Evolutionary conservation across 179 eudicot genomes (phyloP).

Genomic region (Patellifolia procumbens): DNA sequence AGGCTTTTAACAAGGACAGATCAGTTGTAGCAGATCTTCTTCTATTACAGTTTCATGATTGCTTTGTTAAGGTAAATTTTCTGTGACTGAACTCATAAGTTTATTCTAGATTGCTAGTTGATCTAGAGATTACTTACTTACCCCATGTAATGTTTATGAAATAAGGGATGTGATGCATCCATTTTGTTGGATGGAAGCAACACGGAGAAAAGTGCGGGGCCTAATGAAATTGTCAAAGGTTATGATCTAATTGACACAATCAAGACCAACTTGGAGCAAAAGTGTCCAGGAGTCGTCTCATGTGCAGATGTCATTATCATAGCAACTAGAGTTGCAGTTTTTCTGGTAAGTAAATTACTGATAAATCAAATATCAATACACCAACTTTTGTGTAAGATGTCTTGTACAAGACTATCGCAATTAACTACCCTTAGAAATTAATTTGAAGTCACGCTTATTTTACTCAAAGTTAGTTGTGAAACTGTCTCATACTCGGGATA

Average conservation of each 20-base stretch:
- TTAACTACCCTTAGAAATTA: too few species aligned
- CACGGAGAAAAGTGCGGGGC: slow-evolving; percentile 45
- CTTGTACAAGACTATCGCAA: too few species aligned
- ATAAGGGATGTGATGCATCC: slow-evolving; percentile 48
- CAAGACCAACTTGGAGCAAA: slow-evolving; percentile 40
- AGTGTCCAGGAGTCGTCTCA: slow-evolving; percentile 58
- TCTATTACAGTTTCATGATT: slow-evolving; percentile 52
- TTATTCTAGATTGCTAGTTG: neutral
- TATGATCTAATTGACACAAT: slow-evolving; percentile 50
- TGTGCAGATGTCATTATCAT: slow-evolving; percentile 62
- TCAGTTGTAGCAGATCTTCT: slow-evolving; percentile 42
- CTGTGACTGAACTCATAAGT: neutral
- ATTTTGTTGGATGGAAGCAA: slow-evolving; percentile 45
- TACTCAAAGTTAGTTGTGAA: too few species aligned
- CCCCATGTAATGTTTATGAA: too few species aligned
- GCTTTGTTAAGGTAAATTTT: slow-evolving; percentile 40
- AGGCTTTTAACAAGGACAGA: slow-evolving; percentile 17
- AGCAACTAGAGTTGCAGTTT: slow-evolving; percentile 53
- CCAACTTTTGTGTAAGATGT: too few species aligned
- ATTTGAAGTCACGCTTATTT: too few species aligned
- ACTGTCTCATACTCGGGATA: too few species aligned
- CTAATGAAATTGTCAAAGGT: slow-evolving; percentile 50
- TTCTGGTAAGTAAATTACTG: slow-evolving; percentile 27
- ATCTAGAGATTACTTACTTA: too few species aligned
- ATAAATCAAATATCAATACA: too few species aligned